Conservation (phyloP, 2,329 filamentous ascomycete genomes). For the Tolypocladium capitatum region DNA sequence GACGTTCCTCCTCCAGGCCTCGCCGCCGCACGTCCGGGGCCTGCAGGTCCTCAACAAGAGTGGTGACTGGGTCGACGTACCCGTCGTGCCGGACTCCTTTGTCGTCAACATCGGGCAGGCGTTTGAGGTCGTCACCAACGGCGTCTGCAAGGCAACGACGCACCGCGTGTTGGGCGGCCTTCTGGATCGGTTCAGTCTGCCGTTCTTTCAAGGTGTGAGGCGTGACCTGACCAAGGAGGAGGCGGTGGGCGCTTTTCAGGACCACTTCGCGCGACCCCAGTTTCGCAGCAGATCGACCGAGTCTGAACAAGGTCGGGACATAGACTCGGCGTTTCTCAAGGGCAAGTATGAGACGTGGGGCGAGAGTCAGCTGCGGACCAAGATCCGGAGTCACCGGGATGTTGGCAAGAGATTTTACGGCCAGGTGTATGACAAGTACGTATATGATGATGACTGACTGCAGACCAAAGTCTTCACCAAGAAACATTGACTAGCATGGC, state of each 20-base stretch:
- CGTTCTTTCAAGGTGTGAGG: slow-evolving; percentile 37
- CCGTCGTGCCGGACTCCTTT: slow-evolving; percentile 32
- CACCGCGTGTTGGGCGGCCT: slow-evolving; percentile 25
- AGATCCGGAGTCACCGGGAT: slow-evolving; percentile 36
- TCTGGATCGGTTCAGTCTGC: slow-evolving; percentile 26
- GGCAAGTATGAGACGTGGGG: slow-evolving; percentile 41
- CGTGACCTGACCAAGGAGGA: slow-evolving; percentile 23
- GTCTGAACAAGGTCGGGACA: not conserved
- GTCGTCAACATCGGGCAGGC: slow-evolving; percentile 47
- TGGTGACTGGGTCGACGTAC: slow-evolving; percentile 37
- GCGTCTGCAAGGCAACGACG: slow-evolving; percentile 39
- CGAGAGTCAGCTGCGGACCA: slow-evolving; percentile 39
- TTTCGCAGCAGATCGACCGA: not conserved
- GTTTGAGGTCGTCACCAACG: slow-evolving; percentile 42
- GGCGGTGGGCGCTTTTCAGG: not conserved
- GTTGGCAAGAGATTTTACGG: slow-evolving; percentile 33
- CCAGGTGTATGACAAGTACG: slow-evolving; percentile 27
- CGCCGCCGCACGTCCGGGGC: slow-evolving; percentile 28
- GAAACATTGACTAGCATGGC: too few relatives aligned
- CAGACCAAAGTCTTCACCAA: too few relatives aligned
- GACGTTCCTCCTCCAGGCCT: slow-evolving; percentile 48
- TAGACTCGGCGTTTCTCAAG: slow-evolving; percentile 22
- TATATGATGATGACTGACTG: not conserved
- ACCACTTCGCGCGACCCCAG: not conserved
- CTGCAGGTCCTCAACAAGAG: slow-evolving; percentile 36